Evolutionary conservation across 108 stramenopile genomes (phyloP), one percentile per base, ranked within the genome.

Genomic region (Skeletonema tropicum): DNA sequence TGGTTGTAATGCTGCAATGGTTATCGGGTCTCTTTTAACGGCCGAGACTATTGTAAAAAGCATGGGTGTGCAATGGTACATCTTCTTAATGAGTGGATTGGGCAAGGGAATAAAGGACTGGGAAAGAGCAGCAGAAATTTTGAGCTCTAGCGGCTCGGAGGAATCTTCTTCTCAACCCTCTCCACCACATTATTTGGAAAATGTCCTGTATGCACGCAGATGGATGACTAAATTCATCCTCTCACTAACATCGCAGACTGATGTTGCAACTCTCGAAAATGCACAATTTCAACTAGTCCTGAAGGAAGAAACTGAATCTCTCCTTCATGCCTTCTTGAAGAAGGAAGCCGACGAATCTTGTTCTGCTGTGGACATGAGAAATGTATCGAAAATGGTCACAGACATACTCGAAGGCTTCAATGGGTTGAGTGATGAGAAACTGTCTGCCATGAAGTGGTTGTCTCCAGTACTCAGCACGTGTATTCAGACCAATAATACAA

Each of bases 191-290:
- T 91, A 94, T 75, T 60, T 84, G 45, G 93, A 94, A 73, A 94
- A 89, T 32, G 88, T 90, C 2, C 66, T 87, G 15, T 94, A 92
- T 74, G 91, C 82, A 11, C 66, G 93, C 38, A 85, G 80, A 61
- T 91, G 80, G 78, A 89, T 94, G 86, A 88, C 87, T 52, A 64
- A 84, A 32, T 89, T 92, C 48, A 70, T 94, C 19, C 32, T 90
- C 23, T 76, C 80, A 25, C 55, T 91, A 7, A 86, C 86, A 30
- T 59, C 84, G 19, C 39, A 70, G 52, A 72, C 65, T 11, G 79
- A 84, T 45, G 68, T 60, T 13, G 17, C 68, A 29, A 80, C 68
- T 64, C 80, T 66, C 42, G 57, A 74, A 67, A 85, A 70, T 39
- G 52, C 75, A 59, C 52, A 57, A 11, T 79, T 73, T 57, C 89